Base-by-base conservation (phyloP, 352 stramenopile genomes). In the Phytophthora sansomeana region DNA sequence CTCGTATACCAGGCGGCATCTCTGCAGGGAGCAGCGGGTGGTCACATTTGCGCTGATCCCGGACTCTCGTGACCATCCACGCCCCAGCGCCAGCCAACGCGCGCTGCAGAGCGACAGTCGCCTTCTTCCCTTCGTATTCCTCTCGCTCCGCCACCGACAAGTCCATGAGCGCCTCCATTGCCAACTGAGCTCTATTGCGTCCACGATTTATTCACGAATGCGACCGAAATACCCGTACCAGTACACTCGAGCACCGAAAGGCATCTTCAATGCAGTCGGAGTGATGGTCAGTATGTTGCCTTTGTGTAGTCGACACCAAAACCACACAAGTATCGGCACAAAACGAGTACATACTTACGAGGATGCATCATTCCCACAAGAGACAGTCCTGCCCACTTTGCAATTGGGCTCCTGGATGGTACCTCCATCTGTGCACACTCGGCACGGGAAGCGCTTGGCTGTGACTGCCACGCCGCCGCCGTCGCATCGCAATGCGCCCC, bases 1-100 rank as follows among this genome's bases (percentile, higher is more conserved):
- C 63, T 60, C 52, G 63, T 32, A 73, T 61, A 4, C 11, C 59
- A 13, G 36, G 46, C 3, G 68, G 68, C 14, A 76, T 69, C 33
- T 73, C 68, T 3, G 42, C 39, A 5, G 68, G 58, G 5, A 70
- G 36, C 6, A 75, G 42, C 24, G 49, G 16, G 35, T 75, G 58
- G 35, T 75, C 68, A 24, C 58, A 76, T 39, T 73, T 76, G 5
- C 68, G 68, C n/a, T 69, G 38, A 35, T 76, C 68, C 49, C 48
- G 52, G 6, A 76, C 68, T 24, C 21, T 58, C 6, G 63, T 59
- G n/a, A 19, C 24, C 50, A 65, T 58, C 67, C 67, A 69, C n/a
- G 46, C 21, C 4, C 44, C 56, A 6, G 51, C 46, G 17, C 24
- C 56, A 43, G 44, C 36, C 2, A 75, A 38, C 0, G 62, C 67